A percentile compares a stretch with the other conserved stretches of the same genome.
phyloP scores from a whole-genome alignment of 2,329 filamentous ascomycete genomes.

The Hymenoscyphus infarciens region DNA sequence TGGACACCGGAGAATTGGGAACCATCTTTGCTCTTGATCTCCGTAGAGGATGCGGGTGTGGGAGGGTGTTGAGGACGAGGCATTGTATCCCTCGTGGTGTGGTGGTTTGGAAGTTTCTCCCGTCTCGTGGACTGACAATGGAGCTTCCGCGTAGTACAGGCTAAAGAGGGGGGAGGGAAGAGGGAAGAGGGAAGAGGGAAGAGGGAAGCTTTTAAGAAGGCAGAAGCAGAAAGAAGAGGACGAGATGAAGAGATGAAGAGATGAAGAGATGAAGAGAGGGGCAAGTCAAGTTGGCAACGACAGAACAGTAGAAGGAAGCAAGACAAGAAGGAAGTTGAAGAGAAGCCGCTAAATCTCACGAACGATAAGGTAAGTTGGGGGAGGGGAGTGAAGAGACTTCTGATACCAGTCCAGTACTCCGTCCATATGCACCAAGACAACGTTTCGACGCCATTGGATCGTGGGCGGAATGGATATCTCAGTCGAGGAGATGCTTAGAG shows the following conservation, averaged over 20 bases:
- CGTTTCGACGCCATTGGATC: not conserved
- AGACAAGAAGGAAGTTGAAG: not conserved
- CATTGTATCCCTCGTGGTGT: constrained; percentile 45
- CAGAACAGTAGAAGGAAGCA: not conserved
- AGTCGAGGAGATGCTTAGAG: too few relatives aligned
- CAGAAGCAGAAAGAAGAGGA: constrained; percentile 7
- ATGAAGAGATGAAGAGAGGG: constrained; percentile 6
- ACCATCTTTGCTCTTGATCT: constrained; percentile 71
- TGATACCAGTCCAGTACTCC: too few relatives aligned
- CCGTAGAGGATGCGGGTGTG: constrained; percentile 76
- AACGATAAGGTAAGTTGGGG: too few relatives aligned
- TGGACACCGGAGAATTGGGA: constrained; percentile 60
- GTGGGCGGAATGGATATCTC: not conserved
- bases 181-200: not conserved
- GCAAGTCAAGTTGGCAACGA: too few relatives aligned
- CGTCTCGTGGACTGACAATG: constrained; percentile 19
- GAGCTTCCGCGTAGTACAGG: constrained; percentile 14
- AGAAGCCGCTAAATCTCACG: not conserved
- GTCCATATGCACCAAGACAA: not conserved
- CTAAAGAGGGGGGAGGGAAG: not conserved
- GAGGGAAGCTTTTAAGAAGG: constrained; percentile 3
- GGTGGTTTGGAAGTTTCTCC: constrained; percentile 1
- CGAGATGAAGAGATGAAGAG: constrained; percentile 9
- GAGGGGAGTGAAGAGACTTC: too few relatives aligned
- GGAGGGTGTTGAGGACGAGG: constrained; percentile 64